Evolutionary conservation across 805 yeast species (phyloP).

Genomic region (Naumovozyma dairenensis): DNA sequence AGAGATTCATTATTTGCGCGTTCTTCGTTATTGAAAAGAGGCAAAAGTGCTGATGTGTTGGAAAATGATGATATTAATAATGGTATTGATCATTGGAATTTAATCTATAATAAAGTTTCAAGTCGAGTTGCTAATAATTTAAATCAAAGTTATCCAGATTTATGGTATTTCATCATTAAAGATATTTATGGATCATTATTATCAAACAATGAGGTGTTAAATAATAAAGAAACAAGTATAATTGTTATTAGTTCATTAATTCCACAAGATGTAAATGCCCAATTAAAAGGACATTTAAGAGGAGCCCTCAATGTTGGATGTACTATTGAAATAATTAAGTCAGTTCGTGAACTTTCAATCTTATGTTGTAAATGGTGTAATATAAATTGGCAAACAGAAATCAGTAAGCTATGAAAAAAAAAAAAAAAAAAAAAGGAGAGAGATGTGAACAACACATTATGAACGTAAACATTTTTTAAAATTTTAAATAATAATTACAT

Average conservation of each 20-base stretch:
- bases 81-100: slow-evolving; percentile 61
- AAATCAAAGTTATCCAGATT: slow-evolving; percentile 68
- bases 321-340: slow-evolving; percentile 45
- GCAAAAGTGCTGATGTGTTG: too few relatives aligned
- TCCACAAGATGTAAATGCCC: slow-evolving; percentile 92
- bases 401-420: slow-evolving; percentile 20
- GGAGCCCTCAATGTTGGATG: slow-evolving; percentile 79
- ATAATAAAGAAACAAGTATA: slow-evolving; percentile 59
- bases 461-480: not conserved
- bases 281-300: slow-evolving; percentile 75
- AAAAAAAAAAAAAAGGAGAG: not conserved
- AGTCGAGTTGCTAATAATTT: slow-evolving; percentile 55
- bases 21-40: not conserved
- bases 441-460: not conserved
- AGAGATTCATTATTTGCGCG: not conserved
- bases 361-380: slow-evolving; percentile 66
- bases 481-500: not conserved
- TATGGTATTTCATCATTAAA: slow-evolving; percentile 60
- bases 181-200: slow-evolving; percentile 70
- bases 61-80: slow-evolving; percentile 18
- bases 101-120: slow-evolving; percentile 65
- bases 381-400: slow-evolving; percentile 39
- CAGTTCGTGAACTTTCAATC: slow-evolving; percentile 52
- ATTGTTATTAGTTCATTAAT: slow-evolving; percentile 68
- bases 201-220: slow-evolving; percentile 51